Evolutionary conservation across 306 rosid genomes (phyloP).

Genomic region (Trichosanthes cucumerina): DNA sequence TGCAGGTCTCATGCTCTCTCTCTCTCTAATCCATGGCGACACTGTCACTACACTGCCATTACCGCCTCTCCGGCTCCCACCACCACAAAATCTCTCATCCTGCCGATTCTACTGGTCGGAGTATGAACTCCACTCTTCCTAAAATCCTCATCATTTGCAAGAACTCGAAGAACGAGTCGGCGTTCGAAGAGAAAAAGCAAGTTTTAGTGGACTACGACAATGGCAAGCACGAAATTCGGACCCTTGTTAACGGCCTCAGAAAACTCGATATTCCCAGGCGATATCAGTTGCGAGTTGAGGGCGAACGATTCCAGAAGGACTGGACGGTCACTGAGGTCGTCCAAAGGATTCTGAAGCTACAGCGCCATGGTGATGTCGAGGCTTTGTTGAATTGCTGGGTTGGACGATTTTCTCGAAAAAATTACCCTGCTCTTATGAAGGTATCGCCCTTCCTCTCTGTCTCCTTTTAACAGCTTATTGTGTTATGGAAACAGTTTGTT

Average conservation of each 20-base stretch:
- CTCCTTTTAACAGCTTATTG: background rate
- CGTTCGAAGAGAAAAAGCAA: conserved; percentile 53
- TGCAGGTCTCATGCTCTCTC: background rate
- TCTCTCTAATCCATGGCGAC: conserved; percentile 2
- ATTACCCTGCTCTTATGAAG: conserved; percentile 66
- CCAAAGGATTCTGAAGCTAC: conserved; percentile 31
- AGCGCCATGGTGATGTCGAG: conserved; percentile 44
- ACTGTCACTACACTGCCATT: conserved; percentile 22
- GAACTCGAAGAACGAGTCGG: conserved; percentile 23
- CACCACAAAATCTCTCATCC: conserved; percentile 14
- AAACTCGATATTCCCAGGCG: conserved; percentile 47
- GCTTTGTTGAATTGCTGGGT: conserved; percentile 72
- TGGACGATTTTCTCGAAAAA: conserved; percentile 82
- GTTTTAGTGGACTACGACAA: conserved; percentile 79
- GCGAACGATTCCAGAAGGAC: conserved; percentile 71
- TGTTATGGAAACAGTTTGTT: background rate
- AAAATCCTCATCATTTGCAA: conserved; percentile 16
- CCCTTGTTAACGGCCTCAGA: conserved; percentile 44
- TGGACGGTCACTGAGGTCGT: conserved; percentile 79
- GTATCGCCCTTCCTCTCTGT: conserved; percentile 15
- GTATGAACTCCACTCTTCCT: conserved; percentile 6
- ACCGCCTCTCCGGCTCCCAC: background rate
- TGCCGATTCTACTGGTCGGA: background rate
- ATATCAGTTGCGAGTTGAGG: conserved; percentile 50
- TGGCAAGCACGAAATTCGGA: conserved; percentile 47